Evolutionary conservation across 2,329 filamentous ascomycete genomes (phyloP).

Genomic region (Fusarium floridanum): DNA sequence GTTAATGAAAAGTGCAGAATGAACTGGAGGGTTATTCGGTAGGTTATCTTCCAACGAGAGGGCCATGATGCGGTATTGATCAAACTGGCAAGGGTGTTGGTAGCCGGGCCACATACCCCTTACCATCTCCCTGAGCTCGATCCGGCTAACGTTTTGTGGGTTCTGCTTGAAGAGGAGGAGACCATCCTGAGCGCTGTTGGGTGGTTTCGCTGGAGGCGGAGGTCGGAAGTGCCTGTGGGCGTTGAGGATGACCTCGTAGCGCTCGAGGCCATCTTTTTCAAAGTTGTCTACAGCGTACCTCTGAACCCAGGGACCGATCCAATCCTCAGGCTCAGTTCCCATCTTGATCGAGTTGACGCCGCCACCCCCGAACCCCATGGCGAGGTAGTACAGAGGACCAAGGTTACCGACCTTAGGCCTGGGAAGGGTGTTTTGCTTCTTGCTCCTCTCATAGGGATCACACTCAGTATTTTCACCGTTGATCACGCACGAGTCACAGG

Average conservation of each 20-base stretch:
- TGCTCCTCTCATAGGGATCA: background rate
- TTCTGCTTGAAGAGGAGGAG: background rate
- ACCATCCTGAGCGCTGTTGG: background rate
- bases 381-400: constrained; percentile 53
- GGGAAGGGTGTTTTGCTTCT: background rate
- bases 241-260: background rate
- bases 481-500: constrained; percentile 52
- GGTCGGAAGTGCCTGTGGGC: constrained; percentile 20
- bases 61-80: background rate
- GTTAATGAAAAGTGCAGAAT: background rate
- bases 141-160: background rate
- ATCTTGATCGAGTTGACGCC: constrained; percentile 34
- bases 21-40: background rate
- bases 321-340: constrained; percentile 34
- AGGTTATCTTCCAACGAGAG: background rate
- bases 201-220: background rate
- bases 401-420: constrained; percentile 14
- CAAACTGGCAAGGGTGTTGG: background rate
- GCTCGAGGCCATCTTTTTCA: background rate
- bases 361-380: constrained; percentile 43
- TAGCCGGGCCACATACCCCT: background rate
- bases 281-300: constrained; percentile 22
- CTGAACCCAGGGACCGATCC: constrained; percentile 40
- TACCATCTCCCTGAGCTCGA: background rate
- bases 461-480: constrained; percentile 9